A percentile compares a stretch with the other conserved stretches of the same genome.
Conservation (phyloP, 2,329 filamentous ascomycete genomes). For the Pezizomycotina sp. region DNA sequence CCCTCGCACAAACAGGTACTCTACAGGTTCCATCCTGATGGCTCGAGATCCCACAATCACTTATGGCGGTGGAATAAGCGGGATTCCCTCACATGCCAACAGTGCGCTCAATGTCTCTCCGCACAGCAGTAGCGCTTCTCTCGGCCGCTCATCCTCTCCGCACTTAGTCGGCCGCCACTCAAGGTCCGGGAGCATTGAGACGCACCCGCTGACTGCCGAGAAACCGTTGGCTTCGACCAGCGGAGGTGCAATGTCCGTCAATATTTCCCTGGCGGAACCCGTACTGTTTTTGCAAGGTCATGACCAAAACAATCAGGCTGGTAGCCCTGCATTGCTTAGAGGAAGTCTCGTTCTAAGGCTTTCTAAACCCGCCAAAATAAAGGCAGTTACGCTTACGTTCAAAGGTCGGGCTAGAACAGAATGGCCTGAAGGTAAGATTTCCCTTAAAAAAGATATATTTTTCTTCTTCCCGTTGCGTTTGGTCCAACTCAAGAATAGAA, state of each 20-base stretch:
- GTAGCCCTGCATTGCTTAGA: slow-evolving; percentile 65
- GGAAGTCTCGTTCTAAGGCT: slow-evolving; percentile 69
- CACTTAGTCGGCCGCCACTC: slow-evolving; percentile 7
- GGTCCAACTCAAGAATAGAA: too few species aligned
- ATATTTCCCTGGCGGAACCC: slow-evolving; percentile 62
- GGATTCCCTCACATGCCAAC: slow-evolving; percentile 23
- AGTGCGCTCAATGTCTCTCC: slow-evolving; percentile 1
- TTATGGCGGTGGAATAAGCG: slow-evolving; percentile 23
- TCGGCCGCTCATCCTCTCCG: slow-evolving; percentile 9
- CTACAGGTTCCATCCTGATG: slow-evolving; percentile 5
- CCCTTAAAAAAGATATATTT: too few species aligned
- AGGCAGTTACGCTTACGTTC: slow-evolving; percentile 74
- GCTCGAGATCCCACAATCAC: slow-evolving; percentile 8
- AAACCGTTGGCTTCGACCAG: slow-evolving; percentile 53
- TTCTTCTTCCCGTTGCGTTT: too few species aligned
- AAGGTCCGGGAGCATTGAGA: slow-evolving; percentile 13
- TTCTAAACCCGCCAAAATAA: slow-evolving; percentile 81
- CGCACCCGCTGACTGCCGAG: slow-evolving; percentile 26
- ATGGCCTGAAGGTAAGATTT: slow-evolving; percentile 66
- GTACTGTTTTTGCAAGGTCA: slow-evolving; percentile 65
- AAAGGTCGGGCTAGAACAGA: slow-evolving; percentile 73
- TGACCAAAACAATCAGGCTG: slow-evolving; percentile 43
- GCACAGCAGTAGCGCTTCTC: slow-evolving; percentile 1
- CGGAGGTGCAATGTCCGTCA: slow-evolving; percentile 58
- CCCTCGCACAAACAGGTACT: slow-evolving; percentile 16